Evolutionary conservation across 2,329 filamentous ascomycete genomes (phyloP), one percentile per base, ranked within the genome.

Genomic region (Curvularia spicifera): DNA sequence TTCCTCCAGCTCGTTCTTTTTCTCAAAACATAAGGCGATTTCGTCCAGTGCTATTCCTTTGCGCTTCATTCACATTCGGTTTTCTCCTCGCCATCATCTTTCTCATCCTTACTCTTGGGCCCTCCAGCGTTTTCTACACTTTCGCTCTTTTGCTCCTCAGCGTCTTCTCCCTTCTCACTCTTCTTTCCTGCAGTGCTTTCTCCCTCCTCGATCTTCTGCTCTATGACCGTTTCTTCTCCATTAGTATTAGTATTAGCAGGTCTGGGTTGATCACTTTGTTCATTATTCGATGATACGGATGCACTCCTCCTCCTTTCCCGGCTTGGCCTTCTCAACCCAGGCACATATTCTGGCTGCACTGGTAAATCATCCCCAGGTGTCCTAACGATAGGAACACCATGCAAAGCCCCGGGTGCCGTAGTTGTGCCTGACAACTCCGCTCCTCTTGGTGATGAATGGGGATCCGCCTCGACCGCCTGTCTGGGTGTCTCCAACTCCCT

Each of bases 401-500:
- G 43, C 28, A 46, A 46, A 29, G 28, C 43, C 10, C 43, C 43
- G 13, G 43, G 43, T 31, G 43, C 43, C 5, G 43, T 46, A 20
- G 15, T 31, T 1, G 43, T 46, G n/a, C 43, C 43, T 2, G 43
- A 20, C 10, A 46, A 9, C n/a, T 46, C 43, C n/a, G 43, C 43
- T 31, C 43, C 26, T 46, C 26, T 29, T 12, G 43, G 24, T 1
- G 43, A 31, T 20, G 43, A 46, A 15, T 20, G 8, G 9, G 24
- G 43, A n/a, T 46, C 43, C 10, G 43, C 43, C 28, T 46, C 43
- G 18, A 46, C 43, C 9, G 28, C 43, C 28, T 46, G 43, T n/a
- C 43, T 46, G 5, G 43, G 43, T 20, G 43, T 46, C 26, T 46
- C 43, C 5, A 46, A 10, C 10, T 46, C 43, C n/a, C 29, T 46